Conservation (phyloP, 768 basidiomycete genomes). For the Boletus sp. region DNA sequence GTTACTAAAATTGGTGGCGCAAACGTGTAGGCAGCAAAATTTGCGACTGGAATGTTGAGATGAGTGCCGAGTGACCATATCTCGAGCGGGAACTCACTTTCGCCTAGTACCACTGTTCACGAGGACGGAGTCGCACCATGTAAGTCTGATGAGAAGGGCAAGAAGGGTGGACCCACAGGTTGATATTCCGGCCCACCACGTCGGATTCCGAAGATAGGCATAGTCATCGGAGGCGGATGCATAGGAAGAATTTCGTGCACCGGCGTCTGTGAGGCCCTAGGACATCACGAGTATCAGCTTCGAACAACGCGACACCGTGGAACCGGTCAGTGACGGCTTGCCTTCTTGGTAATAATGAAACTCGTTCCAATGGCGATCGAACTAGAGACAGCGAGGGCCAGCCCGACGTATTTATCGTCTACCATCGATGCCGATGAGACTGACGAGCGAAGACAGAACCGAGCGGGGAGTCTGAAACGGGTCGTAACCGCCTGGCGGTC, state of each 20-base stretch:
- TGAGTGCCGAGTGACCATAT: background rate
- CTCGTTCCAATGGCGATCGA: constrained; percentile 89
- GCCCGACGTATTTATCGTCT: constrained; percentile 95
- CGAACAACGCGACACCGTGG: constrained; percentile 1
- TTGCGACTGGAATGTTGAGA: constrained; percentile 51
- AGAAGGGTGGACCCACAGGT: constrained; percentile 62
- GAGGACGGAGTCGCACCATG: constrained; percentile 1
- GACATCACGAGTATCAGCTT: constrained; percentile 4
- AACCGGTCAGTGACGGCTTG: constrained; percentile 28
- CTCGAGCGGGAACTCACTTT: constrained; percentile 52
- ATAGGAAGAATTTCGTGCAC: constrained; percentile 49
- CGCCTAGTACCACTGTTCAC: constrained; percentile 85
- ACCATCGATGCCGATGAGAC: constrained; percentile 45
- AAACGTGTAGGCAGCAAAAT: constrained; percentile 96
- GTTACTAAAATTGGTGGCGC: constrained; percentile 98
- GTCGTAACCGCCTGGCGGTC: background rate
- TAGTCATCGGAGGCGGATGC: constrained; percentile 73
- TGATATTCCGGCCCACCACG: constrained; percentile 97
- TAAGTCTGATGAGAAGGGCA: constrained; percentile 2
- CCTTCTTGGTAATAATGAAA: constrained; percentile 99
- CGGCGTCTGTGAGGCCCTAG: constrained; percentile 89
- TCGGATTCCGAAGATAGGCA: constrained; percentile 83
- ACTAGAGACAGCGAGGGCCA: constrained; percentile 81
- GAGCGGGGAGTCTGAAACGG: background rate
- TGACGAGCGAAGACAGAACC: background rate